Evolutionary conservation across 129 eudicot species (phyloP).

Genomic region (Apium graveolens): DNA sequence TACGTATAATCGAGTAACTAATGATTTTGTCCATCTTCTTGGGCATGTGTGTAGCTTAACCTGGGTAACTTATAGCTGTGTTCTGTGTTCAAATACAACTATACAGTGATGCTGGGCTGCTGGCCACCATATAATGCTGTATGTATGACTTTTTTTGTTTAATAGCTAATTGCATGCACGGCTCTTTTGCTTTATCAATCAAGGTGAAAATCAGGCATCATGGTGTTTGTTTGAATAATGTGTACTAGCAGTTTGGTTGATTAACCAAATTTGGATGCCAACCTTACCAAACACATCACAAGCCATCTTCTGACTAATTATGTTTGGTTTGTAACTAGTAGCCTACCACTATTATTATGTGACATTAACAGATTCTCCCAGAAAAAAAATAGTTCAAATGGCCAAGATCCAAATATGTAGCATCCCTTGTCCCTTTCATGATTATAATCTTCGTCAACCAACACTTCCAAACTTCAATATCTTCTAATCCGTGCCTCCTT

Average conservation of each 20-base stretch:
- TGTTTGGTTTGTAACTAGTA: slow-evolving; percentile 35
- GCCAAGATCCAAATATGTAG: background rate
- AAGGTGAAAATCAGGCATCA: background rate
- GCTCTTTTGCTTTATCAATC: background rate
- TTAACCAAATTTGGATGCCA: slow-evolving; percentile 59
- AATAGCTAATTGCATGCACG: background rate
- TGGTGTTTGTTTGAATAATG: background rate
- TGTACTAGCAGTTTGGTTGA: background rate
- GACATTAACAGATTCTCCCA: slow-evolving; percentile 5
- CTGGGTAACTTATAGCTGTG: background rate
- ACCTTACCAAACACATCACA: slow-evolving; percentile 48
- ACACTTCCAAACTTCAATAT: slow-evolving; percentile 25
- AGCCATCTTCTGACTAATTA: background rate
- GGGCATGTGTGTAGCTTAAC: background rate
- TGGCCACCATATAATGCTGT: background rate
- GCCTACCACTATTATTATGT: slow-evolving; percentile 36
- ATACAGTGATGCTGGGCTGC: too few relatives aligned
- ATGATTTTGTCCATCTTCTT: too few relatives aligned
- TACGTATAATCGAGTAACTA: background rate
- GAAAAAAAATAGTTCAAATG: background rate
- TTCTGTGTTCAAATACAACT: background rate
- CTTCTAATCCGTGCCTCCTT: slow-evolving; percentile 15
- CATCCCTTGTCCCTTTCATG: slow-evolving; percentile 22
- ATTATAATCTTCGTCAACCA: slow-evolving; percentile 51
- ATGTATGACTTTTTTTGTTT: background rate